Evolutionary conservation across 495 filamentous ascomycete genomes (phyloP).

Genomic region (Penicillium verhagenii): DNA sequence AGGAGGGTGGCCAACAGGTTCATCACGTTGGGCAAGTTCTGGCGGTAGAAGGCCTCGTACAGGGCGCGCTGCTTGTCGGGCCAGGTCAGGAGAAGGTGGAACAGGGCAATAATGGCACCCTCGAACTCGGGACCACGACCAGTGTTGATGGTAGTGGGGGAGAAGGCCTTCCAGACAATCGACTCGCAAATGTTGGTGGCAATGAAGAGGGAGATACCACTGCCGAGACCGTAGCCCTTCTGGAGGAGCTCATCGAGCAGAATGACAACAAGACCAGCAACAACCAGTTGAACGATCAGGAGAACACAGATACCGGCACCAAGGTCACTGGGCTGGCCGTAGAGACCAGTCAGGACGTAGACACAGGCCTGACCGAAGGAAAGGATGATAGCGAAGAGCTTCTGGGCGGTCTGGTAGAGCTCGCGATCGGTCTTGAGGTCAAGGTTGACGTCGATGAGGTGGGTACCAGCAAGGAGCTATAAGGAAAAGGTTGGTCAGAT

Average conservation of each 20-base stretch:
- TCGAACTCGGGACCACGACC: slow-evolving; percentile 99
- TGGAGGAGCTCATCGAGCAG: slow-evolving; percentile 98
- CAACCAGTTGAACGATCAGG: slow-evolving; percentile 92
- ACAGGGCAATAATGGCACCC: slow-evolving; percentile 96
- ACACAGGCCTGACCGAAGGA: slow-evolving; percentile 96
- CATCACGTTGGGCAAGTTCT: slow-evolving; percentile 99
- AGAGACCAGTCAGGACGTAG: slow-evolving; percentile 96
- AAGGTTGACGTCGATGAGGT: slow-evolving; percentile 99
- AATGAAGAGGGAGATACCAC: slow-evolving; percentile 99
- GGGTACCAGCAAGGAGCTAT: slow-evolving; percentile 92
- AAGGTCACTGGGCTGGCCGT: slow-evolving; percentile 92
- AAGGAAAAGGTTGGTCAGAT: slow-evolving; percentile 17
- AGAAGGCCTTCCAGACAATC: slow-evolving; percentile 99
- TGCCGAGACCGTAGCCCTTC: slow-evolving; percentile 98
- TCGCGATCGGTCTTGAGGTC: slow-evolving; percentile 99
- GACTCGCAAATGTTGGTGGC: slow-evolving; percentile 99
- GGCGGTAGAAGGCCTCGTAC: slow-evolving; percentile 97
- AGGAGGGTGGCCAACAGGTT: slow-evolving; percentile 90
- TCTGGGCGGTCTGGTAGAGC: slow-evolving; percentile 99
- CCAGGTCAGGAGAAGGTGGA: slow-evolving; percentile 98
- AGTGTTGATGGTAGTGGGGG: slow-evolving; percentile 98
- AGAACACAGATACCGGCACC: slow-evolving; percentile 97
- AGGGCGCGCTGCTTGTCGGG: slow-evolving; percentile 97
- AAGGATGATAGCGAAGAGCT: slow-evolving; percentile 97
- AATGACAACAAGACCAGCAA: slow-evolving; percentile 97